Conservation (phyloP, 805 yeast species). For the Saccharomycopsis guyanensis region DNA sequence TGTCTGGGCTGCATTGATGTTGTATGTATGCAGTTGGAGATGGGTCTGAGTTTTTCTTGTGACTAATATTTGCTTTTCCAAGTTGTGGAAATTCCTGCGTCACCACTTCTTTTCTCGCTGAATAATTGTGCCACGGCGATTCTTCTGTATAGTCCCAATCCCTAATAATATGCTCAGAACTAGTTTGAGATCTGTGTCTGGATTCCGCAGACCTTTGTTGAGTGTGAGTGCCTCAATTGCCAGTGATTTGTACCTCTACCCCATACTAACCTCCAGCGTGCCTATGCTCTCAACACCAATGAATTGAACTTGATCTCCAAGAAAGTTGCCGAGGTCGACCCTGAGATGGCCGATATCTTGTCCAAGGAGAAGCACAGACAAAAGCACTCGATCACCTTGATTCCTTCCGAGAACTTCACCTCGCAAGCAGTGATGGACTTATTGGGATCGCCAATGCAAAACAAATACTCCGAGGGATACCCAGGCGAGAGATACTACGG, state of each 20-base stretch:
- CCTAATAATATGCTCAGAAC: conserved; percentile 11
- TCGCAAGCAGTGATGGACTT: conserved; percentile 94
- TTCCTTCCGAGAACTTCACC: conserved; percentile 96
- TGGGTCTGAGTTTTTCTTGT: no score
- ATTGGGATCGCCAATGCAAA: conserved; percentile 95
- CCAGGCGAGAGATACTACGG: conserved; percentile 99
- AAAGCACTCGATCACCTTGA: conserved; percentile 85
- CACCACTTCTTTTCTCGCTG: no score
- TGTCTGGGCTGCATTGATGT: no score
- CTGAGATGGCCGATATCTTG: conserved; percentile 68
- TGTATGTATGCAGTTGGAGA: no score
- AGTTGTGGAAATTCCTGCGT: no score
- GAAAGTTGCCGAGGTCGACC: conserved; percentile 58
- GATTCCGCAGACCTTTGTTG: neutral
- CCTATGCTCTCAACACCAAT: conserved; percentile 17
- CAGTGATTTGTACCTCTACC: no score
- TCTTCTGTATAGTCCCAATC: no score
- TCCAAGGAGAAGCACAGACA: conserved; percentile 84
- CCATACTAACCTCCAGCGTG: conserved; percentile 3
- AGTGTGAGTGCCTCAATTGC: no score
- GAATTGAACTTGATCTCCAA: conserved; percentile 17
- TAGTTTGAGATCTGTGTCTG: conserved; percentile 2
- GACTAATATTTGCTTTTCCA: no score
- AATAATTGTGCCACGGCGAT: no score
- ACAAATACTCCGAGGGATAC: conserved; percentile 98